Base-by-base conservation (phyloP, 2,329 filamentous ascomycete genomes). In the Calycina herbarum region DNA sequence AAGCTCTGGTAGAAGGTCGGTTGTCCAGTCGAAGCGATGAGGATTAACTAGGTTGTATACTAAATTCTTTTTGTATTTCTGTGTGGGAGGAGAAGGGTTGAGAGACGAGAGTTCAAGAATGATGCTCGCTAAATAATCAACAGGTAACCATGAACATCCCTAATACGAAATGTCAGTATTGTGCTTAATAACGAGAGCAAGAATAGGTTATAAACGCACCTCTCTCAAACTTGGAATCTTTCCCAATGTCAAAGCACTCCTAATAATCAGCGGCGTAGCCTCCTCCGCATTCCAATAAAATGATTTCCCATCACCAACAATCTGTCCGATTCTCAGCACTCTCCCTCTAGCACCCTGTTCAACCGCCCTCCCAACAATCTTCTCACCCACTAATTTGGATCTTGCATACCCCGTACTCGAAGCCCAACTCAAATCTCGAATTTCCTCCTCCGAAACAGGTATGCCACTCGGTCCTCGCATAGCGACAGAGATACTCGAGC, bases 11-110 rank as follows among this genome's bases (percentile, higher is more conserved):
- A 88, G 79, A 5, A 40, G 13, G 2, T 88, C 73, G 61, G 85
- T 63, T 0, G 81, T 83, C 81, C 82, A 85, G 24, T 80, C 76
- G 68, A 83, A 81, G 0, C 73, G 69, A 17, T 74, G 73, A 0
- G 80, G 80, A 65, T 86, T 86, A 10, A 83, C 77, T 3, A 88
- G 76, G 65, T 87, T 83, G 65, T 81, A 84, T 13, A 86, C 77
- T 0, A 77, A 13, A 72, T 63, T 59, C 24, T 68, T 29, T 29
- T 29, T 29, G 27, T 29, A 29, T 29, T 29, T 29, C 27, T 4
- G 27, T 29, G 27, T 29, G 27, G 27, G 62, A 75, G 73, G n/a
- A 7, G 42, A 7, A 24, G 58, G 10, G 24, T 61, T 58, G 11
- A 62, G 57, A 2, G 75, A 62, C 1, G 78, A 73, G 38, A 82